Evolutionary conservation across 1,139 yeast species (phyloP).

Genomic region (Kodamaea arcana): DNA sequence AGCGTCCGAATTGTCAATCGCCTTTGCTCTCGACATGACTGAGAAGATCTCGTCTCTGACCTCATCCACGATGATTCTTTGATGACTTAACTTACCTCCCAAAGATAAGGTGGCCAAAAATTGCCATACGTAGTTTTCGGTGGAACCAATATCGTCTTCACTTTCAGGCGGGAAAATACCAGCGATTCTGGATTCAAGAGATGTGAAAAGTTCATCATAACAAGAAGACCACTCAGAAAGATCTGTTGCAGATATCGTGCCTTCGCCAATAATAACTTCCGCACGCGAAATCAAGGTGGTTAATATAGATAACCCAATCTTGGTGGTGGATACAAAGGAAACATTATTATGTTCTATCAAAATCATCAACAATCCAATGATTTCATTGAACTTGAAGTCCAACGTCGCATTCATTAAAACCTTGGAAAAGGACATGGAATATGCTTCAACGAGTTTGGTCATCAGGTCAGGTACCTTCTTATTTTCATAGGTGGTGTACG

Average conservation of each 20-base stretch:
- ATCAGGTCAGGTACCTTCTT: constrained; percentile 51
- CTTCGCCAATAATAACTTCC: constrained; percentile 87
- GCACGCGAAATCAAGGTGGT: constrained; percentile 90
- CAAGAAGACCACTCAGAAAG: constrained; percentile 74
- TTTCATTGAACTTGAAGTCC: constrained; percentile 77
- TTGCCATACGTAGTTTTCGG: constrained; percentile 83
- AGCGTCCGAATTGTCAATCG: constrained; percentile 49
- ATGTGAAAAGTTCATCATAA: constrained; percentile 77
- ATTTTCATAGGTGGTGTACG: constrained; percentile 62
- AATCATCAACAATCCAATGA: constrained; percentile 74
- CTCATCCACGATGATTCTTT: constrained; percentile 91
- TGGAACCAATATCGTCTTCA: constrained; percentile 50
- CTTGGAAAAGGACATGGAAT: constrained; percentile 80
- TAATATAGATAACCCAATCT: constrained; percentile 79
- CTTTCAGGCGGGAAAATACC: constrained; percentile 77
- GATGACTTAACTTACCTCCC: constrained; percentile 90
- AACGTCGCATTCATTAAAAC: constrained; percentile 81
- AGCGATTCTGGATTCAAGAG: constrained; percentile 73
- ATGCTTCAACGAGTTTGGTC: constrained; percentile 68
- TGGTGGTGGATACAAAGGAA: constrained; percentile 73
- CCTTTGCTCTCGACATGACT: constrained; percentile 78
- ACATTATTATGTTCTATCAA: constrained; percentile 71
- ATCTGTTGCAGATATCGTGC: constrained; percentile 54
- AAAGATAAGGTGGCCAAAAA: constrained; percentile 90
- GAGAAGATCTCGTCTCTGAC: constrained; percentile 92